A percentile compares a stretch with the other conserved stretches of the same genome.
Conservation (phyloP, 2,329 filamentous ascomycete species). For the Tolypocladium ophioglossoides region DNA sequence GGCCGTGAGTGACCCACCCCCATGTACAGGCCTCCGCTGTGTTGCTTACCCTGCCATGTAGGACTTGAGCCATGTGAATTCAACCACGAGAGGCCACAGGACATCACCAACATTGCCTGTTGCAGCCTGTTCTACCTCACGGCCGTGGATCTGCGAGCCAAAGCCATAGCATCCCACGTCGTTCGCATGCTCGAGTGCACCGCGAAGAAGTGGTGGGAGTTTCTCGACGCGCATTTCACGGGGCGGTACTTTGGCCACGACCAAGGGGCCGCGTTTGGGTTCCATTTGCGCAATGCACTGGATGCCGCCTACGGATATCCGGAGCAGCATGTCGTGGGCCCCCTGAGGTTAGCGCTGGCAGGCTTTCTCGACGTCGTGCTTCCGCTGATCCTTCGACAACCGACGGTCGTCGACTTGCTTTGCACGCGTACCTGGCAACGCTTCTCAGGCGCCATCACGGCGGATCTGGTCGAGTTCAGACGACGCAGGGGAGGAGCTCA, state of each 20-base stretch:
- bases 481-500: neutral
- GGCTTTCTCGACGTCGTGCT: constrained; percentile 15
- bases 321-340: constrained; percentile 14
- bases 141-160: constrained; percentile 18
- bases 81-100: constrained; percentile 11
- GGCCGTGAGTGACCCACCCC: constrained; percentile 14
- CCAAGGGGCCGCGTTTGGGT: constrained; percentile 11
- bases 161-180: constrained; percentile 15
- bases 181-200: constrained; percentile 16
- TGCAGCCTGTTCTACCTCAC: constrained; percentile 22
- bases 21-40: neutral
- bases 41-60: constrained; percentile 2
- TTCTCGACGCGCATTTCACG: constrained; percentile 8
- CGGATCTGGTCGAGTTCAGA: constrained; percentile 16
- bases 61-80: constrained; percentile 18
- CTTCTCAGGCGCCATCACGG: constrained; percentile 12
- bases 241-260: constrained; percentile 8
- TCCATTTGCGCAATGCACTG: constrained; percentile 17
- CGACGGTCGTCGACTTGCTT: constrained; percentile 12
- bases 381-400: constrained; percentile 13
- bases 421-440: constrained; percentile 12
- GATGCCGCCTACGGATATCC: constrained; percentile 15
- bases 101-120: constrained; percentile 18
- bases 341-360: constrained; percentile 21
- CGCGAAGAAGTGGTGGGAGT: constrained; percentile 10